A percentile compares a stretch with the other conserved stretches of the same genome.
Evolutionary conservation across 2,329 filamentous ascomycete genomes (phyloP).

Genomic region (Nothomitra cinnamomea): DNA sequence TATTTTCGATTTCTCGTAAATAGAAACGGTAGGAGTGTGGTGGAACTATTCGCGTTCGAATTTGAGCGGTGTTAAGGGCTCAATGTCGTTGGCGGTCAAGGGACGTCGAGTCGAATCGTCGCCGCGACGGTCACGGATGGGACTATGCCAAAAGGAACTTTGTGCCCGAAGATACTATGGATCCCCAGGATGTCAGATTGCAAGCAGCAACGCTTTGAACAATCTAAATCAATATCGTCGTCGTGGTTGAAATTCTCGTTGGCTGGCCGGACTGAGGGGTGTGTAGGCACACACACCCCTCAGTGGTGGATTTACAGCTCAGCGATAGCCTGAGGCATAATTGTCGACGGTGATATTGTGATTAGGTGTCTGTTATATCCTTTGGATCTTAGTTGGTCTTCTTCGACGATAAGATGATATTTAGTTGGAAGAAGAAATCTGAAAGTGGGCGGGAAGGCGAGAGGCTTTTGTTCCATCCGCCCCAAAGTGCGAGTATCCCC

Average conservation of each 20-base stretch:
- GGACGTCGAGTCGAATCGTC: conserved; percentile 1
- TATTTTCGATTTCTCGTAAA: not conserved
- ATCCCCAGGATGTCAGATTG: conserved; percentile 2
- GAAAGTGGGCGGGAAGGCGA: not conserved
- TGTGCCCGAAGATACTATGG: conserved; percentile 28
- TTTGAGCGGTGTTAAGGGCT: not conserved
- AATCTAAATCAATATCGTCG: conserved; percentile 36
- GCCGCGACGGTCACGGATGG: conserved; percentile 19
- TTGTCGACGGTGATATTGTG: conserved; percentile 3
- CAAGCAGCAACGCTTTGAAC: conserved; percentile 4
- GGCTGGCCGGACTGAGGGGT: conserved; percentile 72
- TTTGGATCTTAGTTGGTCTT: conserved; percentile 4
- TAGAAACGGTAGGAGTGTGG: not conserved
- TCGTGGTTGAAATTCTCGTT: conserved; percentile 38
- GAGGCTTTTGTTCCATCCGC: not conserved
- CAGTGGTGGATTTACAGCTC: conserved; percentile 84
- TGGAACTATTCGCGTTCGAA: not conserved
- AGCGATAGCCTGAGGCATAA: conserved; percentile 61
- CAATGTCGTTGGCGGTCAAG: not conserved
- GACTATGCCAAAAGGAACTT: conserved; percentile 36
- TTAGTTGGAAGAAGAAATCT: not conserved
- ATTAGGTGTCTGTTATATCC: not conserved
- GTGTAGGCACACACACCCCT: conserved; percentile 41
- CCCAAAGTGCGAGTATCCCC: not conserved
- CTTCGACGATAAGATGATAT: conserved; percentile 1